Base-by-base conservation (phyloP, 2,329 filamentous ascomycete species). In the Colletotrichum cuscutae region DNA sequence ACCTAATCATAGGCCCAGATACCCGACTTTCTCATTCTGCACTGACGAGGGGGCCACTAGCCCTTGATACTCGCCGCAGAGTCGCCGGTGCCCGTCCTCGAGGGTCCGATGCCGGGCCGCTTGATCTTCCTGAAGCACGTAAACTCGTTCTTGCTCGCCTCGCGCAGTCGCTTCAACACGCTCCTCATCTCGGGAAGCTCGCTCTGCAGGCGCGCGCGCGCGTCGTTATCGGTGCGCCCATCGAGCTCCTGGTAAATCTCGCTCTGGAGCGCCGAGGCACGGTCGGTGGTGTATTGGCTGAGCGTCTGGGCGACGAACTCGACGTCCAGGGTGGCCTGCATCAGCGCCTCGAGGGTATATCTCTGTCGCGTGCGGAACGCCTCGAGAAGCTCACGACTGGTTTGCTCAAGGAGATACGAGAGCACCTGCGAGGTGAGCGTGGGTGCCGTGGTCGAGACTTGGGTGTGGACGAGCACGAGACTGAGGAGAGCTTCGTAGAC, bases 301-400 rank as follows among this genome's bases (percentile, higher is more conserved):
- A 99, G 88, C 5, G 96, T 98, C 85, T 99, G 97, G 1, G 95
- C 94, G 70, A 98, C 92, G 80, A 99, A 98, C 82, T 99, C 97
- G 1, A 98, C 95, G 79, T 99, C 97, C 1, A 99, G 90, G 0
- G 97, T 99, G 1, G 97, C 97, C 83, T 99, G 97, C 92, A 98
- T 97, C 63, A 99, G 89, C 7, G 94, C 92, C 5, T 93, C 87
- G 0, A 99, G 90, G 1, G 91, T 89, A 83, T 97, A 98, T 24
- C 86, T 86, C 5, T 87, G 82, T 7, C 92, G 91, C 46, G 81
- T 89, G 86, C 84, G 86, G 86, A 98, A 98, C 0, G 94, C 92
- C 32, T 92, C 89, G 19, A 98, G 91, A n/a, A 98, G 91, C 74
- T 95, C 92, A 6, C 89, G 85, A 12, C 93, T 96, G 12, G 93